These are phyloP conservation scores for Tetrapyrgos nigripes DNA, from an alignment of 1,284 basidiomycete genomes.

Conservation along the genomic window DNA sequence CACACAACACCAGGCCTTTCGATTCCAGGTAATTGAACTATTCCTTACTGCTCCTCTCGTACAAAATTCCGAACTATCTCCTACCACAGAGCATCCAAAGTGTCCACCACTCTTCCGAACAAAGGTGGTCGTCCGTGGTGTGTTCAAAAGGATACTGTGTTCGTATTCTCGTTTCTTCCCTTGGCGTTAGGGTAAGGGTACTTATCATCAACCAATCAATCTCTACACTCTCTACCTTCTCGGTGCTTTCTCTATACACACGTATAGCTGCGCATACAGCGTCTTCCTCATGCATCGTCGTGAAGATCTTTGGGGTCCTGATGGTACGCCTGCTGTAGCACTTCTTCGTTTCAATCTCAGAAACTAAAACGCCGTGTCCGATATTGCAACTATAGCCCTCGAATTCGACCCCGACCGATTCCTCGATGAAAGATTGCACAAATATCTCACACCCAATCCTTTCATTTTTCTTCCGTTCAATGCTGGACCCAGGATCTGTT, in stretches of 20 bases:
- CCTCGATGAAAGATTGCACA: conserved; percentile 55
- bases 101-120: conserved; percentile 30
- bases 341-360: conserved; percentile 48
- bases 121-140: conserved; percentile 26
- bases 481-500: too few species aligned
- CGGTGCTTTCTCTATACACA: too few species aligned
- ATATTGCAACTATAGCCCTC: conserved; percentile 44
- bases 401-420: conserved; percentile 68
- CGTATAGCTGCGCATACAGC: conserved; percentile 30
- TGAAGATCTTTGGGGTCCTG: too few species aligned
- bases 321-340: too few species aligned
- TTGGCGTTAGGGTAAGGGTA: too few species aligned
- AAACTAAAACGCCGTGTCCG: conserved; percentile 46
- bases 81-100: conserved; percentile 30
- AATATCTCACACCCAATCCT: too few species aligned
- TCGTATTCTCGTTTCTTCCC: not conserved
- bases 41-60: too few species aligned
- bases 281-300: conserved; percentile 44
- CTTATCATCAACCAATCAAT: too few species aligned
- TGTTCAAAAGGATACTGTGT: conserved; percentile 33
- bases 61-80: not conserved
- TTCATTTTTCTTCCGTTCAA: too few species aligned
- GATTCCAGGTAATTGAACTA: conserved; percentile 36
- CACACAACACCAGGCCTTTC: conserved; percentile 39
- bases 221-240: not conserved